Evolutionary conservation across 2,329 filamentous ascomycete species (phyloP), one percentile per base, ranked within the genome.

Genomic region (Fusarium guadeloupense): DNA sequence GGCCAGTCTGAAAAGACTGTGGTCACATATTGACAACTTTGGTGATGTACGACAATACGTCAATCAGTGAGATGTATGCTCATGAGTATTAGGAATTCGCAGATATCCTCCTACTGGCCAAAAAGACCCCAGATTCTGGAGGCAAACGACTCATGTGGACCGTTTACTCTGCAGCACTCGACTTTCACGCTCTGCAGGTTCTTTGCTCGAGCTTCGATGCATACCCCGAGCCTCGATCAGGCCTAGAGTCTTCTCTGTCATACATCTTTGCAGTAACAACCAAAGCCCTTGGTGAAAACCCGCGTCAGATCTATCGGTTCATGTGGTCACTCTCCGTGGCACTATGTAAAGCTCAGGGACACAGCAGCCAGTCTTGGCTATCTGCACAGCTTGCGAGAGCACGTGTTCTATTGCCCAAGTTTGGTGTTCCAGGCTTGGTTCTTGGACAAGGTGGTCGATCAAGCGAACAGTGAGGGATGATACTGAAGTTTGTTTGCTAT

Each of bases 81-180:
- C 14, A 51, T 17, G 2, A n/a, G 4, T 5, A 4, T 21, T 14
- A 68, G 65, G 65, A 68, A 64, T 68, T 68, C 9, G 23, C 40
- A 3, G 65, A 68, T 6, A 56, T 68, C 3, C 8, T 68, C 1
- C 40, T 68, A 0, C 7, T 68, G 0, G 65, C 65, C 0, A 51
- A 51, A 0, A 44, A 50, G 1, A 26, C 28, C 0, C 34, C 62
- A 3, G 19, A 7, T 1, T 64, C 65, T 0, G 48, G 65, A 0
- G 65, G 65, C 0, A 68, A 68, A n/a, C 59, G 65, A 1, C 51
- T 68, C 10, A 68, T 68, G 41, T 68, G 65, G 65, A 68, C 65
- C 0, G 65, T 68, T 7, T 68, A 67, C 14, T 49, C 59, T 1
- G 59, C 65, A 3, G 41, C 60, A 1, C 31, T 68, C 0, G 65